Percentiles rank a stretch among this genome's conserved stretches.
phyloP scores from a whole-genome alignment of 2,329 filamentous ascomycete genomes.

The Talaromyces sp. region DNA sequence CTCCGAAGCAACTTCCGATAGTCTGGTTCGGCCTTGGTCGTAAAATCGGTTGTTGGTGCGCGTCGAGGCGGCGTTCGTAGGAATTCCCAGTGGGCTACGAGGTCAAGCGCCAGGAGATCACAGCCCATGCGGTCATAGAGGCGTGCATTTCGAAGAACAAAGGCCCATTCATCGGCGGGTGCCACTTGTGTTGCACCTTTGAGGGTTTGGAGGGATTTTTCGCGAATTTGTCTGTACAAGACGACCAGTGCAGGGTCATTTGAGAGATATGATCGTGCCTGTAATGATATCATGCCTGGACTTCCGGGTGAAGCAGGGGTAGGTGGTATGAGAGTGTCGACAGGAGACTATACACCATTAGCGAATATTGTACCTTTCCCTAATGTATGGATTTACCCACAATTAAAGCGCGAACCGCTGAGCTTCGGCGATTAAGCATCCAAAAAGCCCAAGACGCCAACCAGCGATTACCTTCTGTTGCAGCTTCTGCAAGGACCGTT shows the following conservation, averaged over 20 bases:
- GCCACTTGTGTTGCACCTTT: constrained; percentile 80
- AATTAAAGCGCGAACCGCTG: constrained; percentile 79
- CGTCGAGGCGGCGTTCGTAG: constrained; percentile 27
- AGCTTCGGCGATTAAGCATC: constrained; percentile 78
- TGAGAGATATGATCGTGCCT: constrained; percentile 76
- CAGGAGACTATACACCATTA: constrained; percentile 61
- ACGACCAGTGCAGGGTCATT: constrained; percentile 89
- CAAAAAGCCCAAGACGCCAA: constrained; percentile 94
- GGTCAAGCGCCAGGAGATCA: constrained; percentile 80
- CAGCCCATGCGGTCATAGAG: constrained; percentile 91
- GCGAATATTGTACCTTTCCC: constrained; percentile 13
- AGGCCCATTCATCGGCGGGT: constrained; percentile 79
- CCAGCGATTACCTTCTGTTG: constrained; percentile 84
- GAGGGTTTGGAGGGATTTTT: constrained; percentile 77
- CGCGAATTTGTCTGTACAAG: constrained; percentile 81
- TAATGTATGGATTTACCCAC: constrained; percentile 49
- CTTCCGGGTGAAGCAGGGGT: constrained; percentile 57
- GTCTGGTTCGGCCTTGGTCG: constrained; percentile 48
- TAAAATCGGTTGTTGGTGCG: constrained; percentile 23
- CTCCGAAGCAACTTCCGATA: constrained; percentile 68
- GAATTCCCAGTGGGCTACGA: constrained; percentile 60
- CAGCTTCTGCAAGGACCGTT: constrained; percentile 73
- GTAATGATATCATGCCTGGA: constrained; percentile 58
- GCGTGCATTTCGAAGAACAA: constrained; percentile 79
- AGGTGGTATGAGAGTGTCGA: constrained; percentile 64